Evolutionary conservation across 331 rosid species (phyloP).

Genomic region (Acacia pycnantha): DNA sequence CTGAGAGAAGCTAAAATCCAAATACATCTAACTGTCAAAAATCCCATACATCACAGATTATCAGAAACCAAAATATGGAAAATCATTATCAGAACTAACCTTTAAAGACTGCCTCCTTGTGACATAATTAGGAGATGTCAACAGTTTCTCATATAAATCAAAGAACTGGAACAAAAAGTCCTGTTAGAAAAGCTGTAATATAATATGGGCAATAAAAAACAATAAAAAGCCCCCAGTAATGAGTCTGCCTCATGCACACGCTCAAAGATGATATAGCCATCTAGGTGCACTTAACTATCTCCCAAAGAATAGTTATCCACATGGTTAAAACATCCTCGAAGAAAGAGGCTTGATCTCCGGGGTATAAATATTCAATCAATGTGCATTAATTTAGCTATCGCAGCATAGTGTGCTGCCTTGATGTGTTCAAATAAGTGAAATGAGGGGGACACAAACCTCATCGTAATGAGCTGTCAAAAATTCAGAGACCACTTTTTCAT

Average conservation of each 20-base stretch:
- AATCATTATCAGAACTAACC: conserved; percentile 52
- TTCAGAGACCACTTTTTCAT: conserved; percentile 68
- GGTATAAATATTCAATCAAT: conserved; percentile 28
- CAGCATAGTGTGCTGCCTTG: conserved; percentile 21
- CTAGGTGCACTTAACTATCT: conserved; percentile 24
- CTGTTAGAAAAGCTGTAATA: conserved; percentile 40
- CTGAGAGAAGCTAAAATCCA: conserved; percentile 86
- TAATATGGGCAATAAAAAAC: conserved; percentile 27
- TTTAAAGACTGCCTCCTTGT: conserved; percentile 97
- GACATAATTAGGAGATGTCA: conserved; percentile 91
- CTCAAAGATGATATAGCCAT: conserved; percentile 24
- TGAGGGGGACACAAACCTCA: conserved; percentile 61
- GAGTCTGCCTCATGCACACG: conserved; percentile 27
- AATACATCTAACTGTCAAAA: conserved; percentile 31
- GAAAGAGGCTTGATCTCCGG: conserved; percentile 27
- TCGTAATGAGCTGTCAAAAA: conserved; percentile 77
- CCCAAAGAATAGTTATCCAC: conserved; percentile 27
- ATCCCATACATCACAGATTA: conserved; percentile 16
- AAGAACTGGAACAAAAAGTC: conserved; percentile 73
- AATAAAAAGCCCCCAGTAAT: conserved; percentile 20
- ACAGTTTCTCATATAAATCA: conserved; percentile 77
- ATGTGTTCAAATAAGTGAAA: conserved; percentile 30
- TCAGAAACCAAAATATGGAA: conserved; percentile 9
- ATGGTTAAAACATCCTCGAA: conserved; percentile 26
- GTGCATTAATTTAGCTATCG: conserved; percentile 23